Conservation (phyloP, 192 early-diverging fungal genomes). For the Thamnidium elegans region DNA sequence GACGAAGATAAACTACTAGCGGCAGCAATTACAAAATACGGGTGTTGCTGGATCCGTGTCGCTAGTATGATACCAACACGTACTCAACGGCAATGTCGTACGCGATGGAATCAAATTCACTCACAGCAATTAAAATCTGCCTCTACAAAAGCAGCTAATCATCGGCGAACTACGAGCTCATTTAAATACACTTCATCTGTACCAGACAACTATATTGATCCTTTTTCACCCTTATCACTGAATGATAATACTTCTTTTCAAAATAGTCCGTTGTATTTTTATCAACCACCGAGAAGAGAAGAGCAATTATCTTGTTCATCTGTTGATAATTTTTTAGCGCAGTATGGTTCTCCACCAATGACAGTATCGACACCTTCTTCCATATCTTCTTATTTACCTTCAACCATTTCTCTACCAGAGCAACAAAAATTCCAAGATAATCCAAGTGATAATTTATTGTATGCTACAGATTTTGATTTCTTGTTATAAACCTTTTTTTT, state of each 20-base stretch:
- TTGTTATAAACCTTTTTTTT: no score
- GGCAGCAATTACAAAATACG: slow-evolving; percentile 36
- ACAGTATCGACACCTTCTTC: no score
- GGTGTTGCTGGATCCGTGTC: slow-evolving; percentile 55
- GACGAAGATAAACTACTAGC: slow-evolving; percentile 52
- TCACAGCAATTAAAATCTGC: neutral
- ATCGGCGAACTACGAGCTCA: neutral
- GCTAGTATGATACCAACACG: slow-evolving; percentile 45
- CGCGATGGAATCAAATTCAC: slow-evolving; percentile 50
- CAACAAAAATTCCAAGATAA: no score
- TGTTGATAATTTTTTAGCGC: no score
- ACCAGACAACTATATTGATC: no score
- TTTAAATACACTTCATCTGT: neutral
- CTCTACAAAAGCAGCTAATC: neutral
- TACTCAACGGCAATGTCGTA: slow-evolving; percentile 55
- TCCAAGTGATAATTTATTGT: no score
- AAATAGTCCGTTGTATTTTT: no score
- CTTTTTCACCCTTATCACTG: neutral
- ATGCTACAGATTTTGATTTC: no score
- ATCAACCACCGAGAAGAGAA: neutral
- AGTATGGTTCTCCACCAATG: no score
- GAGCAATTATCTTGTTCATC: neutral
- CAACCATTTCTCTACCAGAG: no score
- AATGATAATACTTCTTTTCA: neutral
- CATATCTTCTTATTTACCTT: no score